Conservation (phyloP, 768 basidiomycete genomes). For the Podaxis sp. region DNA sequence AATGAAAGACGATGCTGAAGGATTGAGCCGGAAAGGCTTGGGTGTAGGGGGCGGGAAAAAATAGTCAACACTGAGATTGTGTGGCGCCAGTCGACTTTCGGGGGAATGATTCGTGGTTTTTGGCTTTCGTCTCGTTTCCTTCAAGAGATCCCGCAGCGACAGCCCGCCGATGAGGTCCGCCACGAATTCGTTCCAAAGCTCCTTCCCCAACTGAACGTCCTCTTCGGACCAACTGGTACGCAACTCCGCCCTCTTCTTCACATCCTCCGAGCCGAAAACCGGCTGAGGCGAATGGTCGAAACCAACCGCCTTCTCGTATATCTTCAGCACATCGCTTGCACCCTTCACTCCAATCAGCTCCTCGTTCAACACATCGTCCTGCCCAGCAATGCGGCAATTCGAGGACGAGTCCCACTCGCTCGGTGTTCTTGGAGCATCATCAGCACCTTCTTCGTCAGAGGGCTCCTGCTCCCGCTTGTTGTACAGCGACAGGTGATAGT, state of each 20-base stretch:
- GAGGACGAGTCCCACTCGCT: constrained; percentile 7
- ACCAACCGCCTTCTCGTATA: constrained; percentile 40
- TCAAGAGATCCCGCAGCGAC: not conserved
- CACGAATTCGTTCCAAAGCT: constrained; percentile 39
- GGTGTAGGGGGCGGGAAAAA: constrained; percentile 49
- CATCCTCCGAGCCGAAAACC: constrained; percentile 13
- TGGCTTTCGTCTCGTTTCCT: not conserved
- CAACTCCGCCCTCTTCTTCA: constrained; percentile 11
- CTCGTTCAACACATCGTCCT: constrained; percentile 28
- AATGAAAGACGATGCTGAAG: constrained; percentile 40
- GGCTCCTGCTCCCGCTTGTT: constrained; percentile 7
- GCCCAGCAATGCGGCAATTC: constrained; percentile 16
- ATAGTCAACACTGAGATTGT: constrained; percentile 27
- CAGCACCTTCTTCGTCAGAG: constrained; percentile 4
- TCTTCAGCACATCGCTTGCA: constrained; percentile 30
- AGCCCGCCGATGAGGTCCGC: constrained; percentile 32
- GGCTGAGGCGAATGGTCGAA: constrained; percentile 27
- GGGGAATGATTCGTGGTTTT: not conserved
- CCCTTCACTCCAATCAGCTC: constrained; percentile 35
- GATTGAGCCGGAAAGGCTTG: constrained; percentile 34
- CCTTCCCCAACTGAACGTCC: constrained; percentile 26
- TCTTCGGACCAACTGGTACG: constrained; percentile 27
- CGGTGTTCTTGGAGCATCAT: not conserved
- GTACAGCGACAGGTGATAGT: constrained; percentile 30
- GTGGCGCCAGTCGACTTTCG: not conserved